These are phyloP conservation scores for Aurinia saxatilis DNA, from an alignment of 345 rosid genomes.

Conservation along the genomic window DNA sequence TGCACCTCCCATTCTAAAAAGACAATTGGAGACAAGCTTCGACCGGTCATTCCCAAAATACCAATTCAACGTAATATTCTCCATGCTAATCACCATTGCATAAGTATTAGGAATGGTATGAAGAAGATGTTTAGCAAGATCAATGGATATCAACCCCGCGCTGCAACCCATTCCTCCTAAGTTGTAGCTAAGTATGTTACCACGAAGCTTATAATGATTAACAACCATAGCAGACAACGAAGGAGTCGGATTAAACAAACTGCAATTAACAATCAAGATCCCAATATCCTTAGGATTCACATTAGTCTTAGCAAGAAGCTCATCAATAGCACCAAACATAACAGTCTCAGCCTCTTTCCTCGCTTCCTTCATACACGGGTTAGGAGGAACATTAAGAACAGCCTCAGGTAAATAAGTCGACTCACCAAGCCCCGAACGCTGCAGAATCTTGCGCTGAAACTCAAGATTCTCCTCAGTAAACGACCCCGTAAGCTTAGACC, in stretches of 20 bases:
- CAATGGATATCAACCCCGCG: constrained; percentile 53
- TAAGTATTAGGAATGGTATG: constrained; percentile 41
- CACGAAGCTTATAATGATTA: constrained; percentile 52
- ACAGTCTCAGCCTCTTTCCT: constrained; percentile 49
- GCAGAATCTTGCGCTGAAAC: constrained; percentile 47
- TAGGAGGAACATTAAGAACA: constrained; percentile 39
- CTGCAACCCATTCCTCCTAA: constrained; percentile 69
- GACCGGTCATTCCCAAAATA: constrained; percentile 53
- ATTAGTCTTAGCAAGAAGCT: constrained; percentile 40
- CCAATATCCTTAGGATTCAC: constrained; percentile 48
- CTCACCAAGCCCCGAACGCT: constrained; percentile 54
- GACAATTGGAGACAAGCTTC: constrained; percentile 50
- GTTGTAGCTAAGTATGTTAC: constrained; percentile 45
- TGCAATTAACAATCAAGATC: constrained; percentile 50
- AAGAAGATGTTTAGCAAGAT: constrained; percentile 49
- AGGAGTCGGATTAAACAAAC: constrained; percentile 56
- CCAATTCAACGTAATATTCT: constrained; percentile 53
- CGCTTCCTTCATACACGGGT: constrained; percentile 49
- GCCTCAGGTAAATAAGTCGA: constrained; percentile 54
- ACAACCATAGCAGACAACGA: constrained; percentile 52
- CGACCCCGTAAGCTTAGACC: constrained; percentile 35
- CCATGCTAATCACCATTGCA: constrained; percentile 48
- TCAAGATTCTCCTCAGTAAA: constrained; percentile 44
- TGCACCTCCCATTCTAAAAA: constrained; percentile 56
- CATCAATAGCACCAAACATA: constrained; percentile 54